Percentiles rank a stretch among this genome's conserved stretches.
phyloP scores from a whole-genome alignment of 805 yeast species.

The Wickerhamomyces alni region DNA sequence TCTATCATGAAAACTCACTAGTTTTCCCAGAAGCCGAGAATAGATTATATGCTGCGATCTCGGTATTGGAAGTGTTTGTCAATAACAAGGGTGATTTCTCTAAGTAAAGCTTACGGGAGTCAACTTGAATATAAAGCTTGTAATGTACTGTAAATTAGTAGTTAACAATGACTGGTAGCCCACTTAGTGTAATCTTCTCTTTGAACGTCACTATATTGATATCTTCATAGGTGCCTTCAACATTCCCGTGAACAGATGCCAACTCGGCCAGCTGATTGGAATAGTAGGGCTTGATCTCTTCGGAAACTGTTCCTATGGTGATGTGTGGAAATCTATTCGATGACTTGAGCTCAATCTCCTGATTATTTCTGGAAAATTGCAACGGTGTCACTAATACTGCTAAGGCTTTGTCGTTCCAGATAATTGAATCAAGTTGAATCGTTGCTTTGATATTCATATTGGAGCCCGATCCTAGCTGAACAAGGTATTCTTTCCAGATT shows the following conservation, averaged over 20 bases:
- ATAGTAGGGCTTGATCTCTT: constrained; percentile 41
- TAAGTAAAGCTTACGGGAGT: constrained; percentile 48
- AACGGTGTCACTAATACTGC: constrained; percentile 43
- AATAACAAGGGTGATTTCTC: constrained; percentile 66
- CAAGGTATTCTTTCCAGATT: constrained; percentile 23
- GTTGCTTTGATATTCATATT: constrained; percentile 24
- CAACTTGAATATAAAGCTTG: constrained; percentile 78
- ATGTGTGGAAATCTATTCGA: constrained; percentile 55
- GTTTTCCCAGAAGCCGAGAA: constrained; percentile 97
- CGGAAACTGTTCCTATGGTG: constrained; percentile 58
- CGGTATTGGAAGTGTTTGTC: constrained; percentile 86
- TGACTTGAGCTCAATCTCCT: constrained; percentile 20
- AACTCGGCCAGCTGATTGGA: constrained; percentile 38
- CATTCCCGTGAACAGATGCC: constrained; percentile 2
- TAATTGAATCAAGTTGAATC: constrained; percentile 36
- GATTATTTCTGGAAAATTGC: constrained; percentile 2
- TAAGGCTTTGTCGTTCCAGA: constrained; percentile 46
- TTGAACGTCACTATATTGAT: constrained; percentile 9
- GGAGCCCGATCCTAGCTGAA: too few relatives aligned
- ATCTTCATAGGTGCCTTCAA: constrained; percentile 9
- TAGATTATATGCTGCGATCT: constrained; percentile 92
- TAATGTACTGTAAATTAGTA: constrained; percentile 21
- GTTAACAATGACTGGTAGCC: constrained; percentile 13
- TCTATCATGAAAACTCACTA: constrained; percentile 74
- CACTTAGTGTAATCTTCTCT: constrained; percentile 1